Evolutionary conservation across 768 basidiomycete species (phyloP), one percentile per base, ranked within the genome.

Genomic region (Suillus subluteus): DNA sequence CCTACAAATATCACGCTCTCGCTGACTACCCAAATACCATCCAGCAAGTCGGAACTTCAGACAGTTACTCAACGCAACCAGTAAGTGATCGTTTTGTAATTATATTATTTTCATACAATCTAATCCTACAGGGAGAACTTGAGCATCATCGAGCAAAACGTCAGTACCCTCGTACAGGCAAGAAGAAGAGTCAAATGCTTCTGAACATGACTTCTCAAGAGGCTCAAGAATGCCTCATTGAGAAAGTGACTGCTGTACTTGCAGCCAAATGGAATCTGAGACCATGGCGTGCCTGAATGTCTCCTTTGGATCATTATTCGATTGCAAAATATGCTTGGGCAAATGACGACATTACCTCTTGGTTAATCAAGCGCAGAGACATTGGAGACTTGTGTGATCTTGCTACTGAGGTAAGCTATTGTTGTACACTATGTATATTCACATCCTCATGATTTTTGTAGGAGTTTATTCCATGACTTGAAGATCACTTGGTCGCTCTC

Each of bases 91-190:
- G 15, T 2, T 16, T 50, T 0, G n/a, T n/a, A n/a, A n/a, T n/a
- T n/a, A n/a, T n/a, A n/a, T n/a, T n/a, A n/a, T n/a, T n/a, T n/a
- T n/a, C n/a, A n/a, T n/a, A n/a, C n/a, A n/a, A n/a, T 13, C 30
- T 63, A 26, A 66, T 23, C 35, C 43, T 8, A 43, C 37, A 82
- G 82, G 78, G 80, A 11, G 81, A 83, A 67, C 72, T 77, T 0
- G 73, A 81, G 52, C 82, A 84, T 61, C 64, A 72, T 0, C 64
- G 48, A 0, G 66, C 78, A 13, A 84, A 85, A 67, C 68, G 68
- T 0, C 64, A 77, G 13, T 85, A 82, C 63, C 64, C 65, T 0
- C 50, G 69, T 0, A 80, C 80, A 0, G 80, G 79, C 67, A 82
- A 82, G 64, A 74, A 71, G n/a, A 63, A 50, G 35, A 75, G 26